Conservation (phyloP, 257 asterid genomes). For the Capsicum chinense region DNA sequence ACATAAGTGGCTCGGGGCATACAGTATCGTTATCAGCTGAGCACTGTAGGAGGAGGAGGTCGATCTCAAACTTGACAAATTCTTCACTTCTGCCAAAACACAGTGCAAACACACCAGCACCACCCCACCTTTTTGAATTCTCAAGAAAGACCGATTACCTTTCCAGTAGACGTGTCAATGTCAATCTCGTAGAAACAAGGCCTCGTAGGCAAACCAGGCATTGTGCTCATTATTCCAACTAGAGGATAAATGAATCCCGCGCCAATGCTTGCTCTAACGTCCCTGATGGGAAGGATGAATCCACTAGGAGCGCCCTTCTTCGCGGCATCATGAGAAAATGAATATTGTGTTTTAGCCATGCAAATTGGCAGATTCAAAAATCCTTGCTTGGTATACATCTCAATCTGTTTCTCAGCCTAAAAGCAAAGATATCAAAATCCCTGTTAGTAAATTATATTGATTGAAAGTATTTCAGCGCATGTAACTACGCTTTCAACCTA, state of each 20-base stretch:
- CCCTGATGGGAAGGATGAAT: slow-evolving; percentile 85
- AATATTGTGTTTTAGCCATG: slow-evolving; percentile 98
- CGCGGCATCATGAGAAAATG: slow-evolving; percentile 82
- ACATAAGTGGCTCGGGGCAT: not conserved
- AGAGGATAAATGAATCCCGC: slow-evolving; percentile 95
- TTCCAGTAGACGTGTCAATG: slow-evolving; percentile 80
- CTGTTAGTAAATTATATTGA: not conserved
- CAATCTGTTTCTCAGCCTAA: slow-evolving; percentile 94
- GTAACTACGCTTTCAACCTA: not conserved
- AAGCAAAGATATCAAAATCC: slow-evolving; percentile 25
- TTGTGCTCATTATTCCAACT: slow-evolving; percentile 97
- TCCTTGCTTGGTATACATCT: slow-evolving; percentile 89
- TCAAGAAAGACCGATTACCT: slow-evolving; percentile 92
- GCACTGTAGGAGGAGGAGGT: slow-evolving; percentile 19
- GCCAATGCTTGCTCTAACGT: slow-evolving; percentile 89
- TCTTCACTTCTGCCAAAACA: slow-evolving; percentile 12
- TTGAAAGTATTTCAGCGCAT: not conserved
- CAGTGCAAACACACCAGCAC: not conserved
- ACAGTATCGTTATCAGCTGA: not conserved
- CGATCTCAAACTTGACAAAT: not conserved
- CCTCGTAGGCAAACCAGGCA: slow-evolving; percentile 98
- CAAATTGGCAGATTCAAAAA: slow-evolving; percentile 86
- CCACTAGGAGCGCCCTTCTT: slow-evolving; percentile 94
- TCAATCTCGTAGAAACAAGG: slow-evolving; percentile 97
- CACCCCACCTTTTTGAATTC: not conserved